Conservation (phyloP, 2,329 filamentous ascomycete species). For the Trichoderma sp. region DNA sequence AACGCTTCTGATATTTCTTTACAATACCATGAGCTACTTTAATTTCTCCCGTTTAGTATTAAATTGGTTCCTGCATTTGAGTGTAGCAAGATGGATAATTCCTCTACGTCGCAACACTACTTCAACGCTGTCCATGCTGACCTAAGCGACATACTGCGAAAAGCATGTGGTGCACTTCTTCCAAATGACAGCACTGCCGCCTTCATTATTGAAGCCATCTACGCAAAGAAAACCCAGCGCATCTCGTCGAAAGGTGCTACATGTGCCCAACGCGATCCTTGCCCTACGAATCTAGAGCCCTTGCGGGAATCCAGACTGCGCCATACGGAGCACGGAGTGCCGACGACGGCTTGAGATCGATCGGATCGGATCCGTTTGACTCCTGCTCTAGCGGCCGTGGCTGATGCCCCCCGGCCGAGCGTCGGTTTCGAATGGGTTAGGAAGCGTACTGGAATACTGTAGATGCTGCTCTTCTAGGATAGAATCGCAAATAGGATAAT, state of each 20-base stretch:
- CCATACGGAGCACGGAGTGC: background rate
- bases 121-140: background rate
- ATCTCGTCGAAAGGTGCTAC: background rate
- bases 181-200: background rate
- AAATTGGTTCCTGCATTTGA: background rate
- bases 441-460: too few relatives aligned
- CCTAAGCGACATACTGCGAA: background rate
- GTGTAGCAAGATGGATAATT: background rate
- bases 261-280: background rate
- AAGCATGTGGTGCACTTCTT: background rate
- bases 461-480: constrained; percentile 20
- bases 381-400: constrained; percentile 1
- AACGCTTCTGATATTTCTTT: background rate
- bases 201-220: background rate
- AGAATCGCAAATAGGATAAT: constrained; percentile 10
- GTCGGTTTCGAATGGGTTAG: background rate
- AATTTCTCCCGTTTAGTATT: background rate
- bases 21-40: background rate
- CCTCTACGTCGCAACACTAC: background rate
- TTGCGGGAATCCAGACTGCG: background rate
- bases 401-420: background rate
- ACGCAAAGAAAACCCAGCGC: background rate
- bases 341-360: background rate
- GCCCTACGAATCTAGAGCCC: background rate
- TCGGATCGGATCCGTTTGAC: constrained; percentile 9